Evolutionary conservation across 176 grass and related monocot species (phyloP).

Genomic region (Hsuehochloa calcarea): DNA sequence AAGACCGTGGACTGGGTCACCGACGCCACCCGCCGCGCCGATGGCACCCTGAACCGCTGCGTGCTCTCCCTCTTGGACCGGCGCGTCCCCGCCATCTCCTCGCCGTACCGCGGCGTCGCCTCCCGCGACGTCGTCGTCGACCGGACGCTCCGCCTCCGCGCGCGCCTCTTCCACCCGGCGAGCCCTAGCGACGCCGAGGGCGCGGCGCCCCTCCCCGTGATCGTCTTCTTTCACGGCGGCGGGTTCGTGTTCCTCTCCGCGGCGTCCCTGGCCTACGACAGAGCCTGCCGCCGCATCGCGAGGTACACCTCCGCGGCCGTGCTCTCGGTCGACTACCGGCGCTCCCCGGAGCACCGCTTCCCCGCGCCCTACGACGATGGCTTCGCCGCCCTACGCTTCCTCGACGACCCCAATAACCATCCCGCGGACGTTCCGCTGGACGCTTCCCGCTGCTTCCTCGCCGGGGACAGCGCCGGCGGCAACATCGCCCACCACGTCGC

Average conservation of each 20-base stretch:
- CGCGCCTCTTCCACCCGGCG: slow-evolving; percentile 54
- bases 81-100: not conserved
- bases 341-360: slow-evolving; percentile 61
- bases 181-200: not conserved
- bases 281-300: slow-evolving; percentile 60
- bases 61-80: slow-evolving; percentile 47
- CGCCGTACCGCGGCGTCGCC: slow-evolving; percentile 44
- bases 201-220: slow-evolving; percentile 12
- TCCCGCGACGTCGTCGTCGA: slow-evolving; percentile 44
- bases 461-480: slow-evolving; percentile 75
- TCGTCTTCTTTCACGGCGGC: slow-evolving; percentile 89
- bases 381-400: slow-evolving; percentile 58
- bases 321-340: slow-evolving; percentile 79
- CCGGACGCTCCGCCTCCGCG: slow-evolving; percentile 21
- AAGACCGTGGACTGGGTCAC: slow-evolving; percentile 26
- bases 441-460: slow-evolving; percentile 61
- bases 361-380: slow-evolving; percentile 81
- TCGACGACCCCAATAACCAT: slow-evolving; percentile 35
- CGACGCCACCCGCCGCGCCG: slow-evolving; percentile 47
- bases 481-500: slow-evolving; percentile 77
- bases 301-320: slow-evolving; percentile 39
- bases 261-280: slow-evolving; percentile 45
- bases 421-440: slow-evolving; percentile 1
- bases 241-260: slow-evolving; percentile 78
- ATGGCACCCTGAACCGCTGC: slow-evolving; percentile 69